Base-by-base conservation (phyloP, 345 rosid genomes). In the Lenwebbia sp. region DNA sequence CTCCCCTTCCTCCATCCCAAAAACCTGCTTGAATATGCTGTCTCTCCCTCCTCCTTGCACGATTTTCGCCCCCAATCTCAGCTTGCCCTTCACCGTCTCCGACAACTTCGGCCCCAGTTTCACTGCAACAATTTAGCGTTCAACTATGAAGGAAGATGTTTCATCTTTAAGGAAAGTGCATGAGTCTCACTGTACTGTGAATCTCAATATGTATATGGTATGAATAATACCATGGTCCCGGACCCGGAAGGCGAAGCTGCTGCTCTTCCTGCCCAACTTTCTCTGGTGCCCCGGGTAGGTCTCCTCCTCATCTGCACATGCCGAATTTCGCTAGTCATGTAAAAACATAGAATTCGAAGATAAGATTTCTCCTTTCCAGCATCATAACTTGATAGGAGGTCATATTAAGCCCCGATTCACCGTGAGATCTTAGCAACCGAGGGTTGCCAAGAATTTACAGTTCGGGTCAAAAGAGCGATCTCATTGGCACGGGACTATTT, bases 81-180 rank as follows among this genome's bases (percentile, higher is more conserved):
- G 30, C 60, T 92, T 92, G 13, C 88, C 87, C 78, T 87, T 92
- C 88, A 92, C 85, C 12, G 91, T 89, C 74, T 92, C 91, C 1
- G 90, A 84, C 22, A 90, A 57, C 40, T 87, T 91, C 1, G 85
- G n/a, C 40, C 91, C 88, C 88, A 89, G 50, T 57, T 76, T 91
- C 74, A 89, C 92, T 86, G 90, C 87, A 88, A 82, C 41, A 65
- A 30, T 37, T 65, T 7, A 30, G 76, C 22, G 40, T 65, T 13
- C 74, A 2, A 23, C 62, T 11, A 70, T 70, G 78, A 70, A 70
- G 78, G 44, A 65, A 40, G 44, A 70, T 33, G 13, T 17, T 33
- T 70, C 44, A 17, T 9, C 21, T 23, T 33, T 33, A 13, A 70
- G 25, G 78, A 33, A 70, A 70, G 78, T 70, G 78, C 44, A 33